A percentile compares a stretch with the other conserved stretches of the same genome.
Evolutionary conservation across 2,329 filamentous ascomycete genomes (phyloP).

Genomic region (Phaeosphaeria sp.): DNA sequence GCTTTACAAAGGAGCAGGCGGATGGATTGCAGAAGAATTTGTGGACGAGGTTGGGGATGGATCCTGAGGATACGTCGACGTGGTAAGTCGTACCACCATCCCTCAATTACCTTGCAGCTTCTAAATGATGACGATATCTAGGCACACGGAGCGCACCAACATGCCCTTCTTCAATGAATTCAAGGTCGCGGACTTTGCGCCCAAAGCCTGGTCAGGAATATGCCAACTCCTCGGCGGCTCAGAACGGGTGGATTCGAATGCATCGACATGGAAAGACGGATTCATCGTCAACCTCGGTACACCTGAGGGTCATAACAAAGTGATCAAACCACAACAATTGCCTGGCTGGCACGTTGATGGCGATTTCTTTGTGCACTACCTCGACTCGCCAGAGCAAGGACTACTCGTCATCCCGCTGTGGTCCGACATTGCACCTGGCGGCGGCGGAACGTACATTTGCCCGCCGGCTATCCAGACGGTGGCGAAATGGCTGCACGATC

Average conservation of each 20-base stretch:
- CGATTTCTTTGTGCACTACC: conserved; percentile 75
- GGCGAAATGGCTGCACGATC: conserved; percentile 63
- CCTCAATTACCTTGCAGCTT: too few species aligned
- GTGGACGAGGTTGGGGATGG: conserved; percentile 72
- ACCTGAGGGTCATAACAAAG: conserved; percentile 56
- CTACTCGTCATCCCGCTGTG: conserved; percentile 73
- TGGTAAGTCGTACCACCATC: conserved; percentile 59
- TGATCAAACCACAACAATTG: conserved; percentile 61
- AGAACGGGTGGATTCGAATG: conserved; percentile 35
- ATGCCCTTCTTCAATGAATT: conserved; percentile 69
- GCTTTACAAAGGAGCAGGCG: conserved; percentile 59
- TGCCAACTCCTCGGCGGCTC: conserved; percentile 71
- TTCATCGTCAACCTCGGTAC: conserved; percentile 75
- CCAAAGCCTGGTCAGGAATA: conserved; percentile 71
- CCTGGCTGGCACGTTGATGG: conserved; percentile 73
- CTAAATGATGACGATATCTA: too few species aligned
- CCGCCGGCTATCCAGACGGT: conserved; percentile 64
- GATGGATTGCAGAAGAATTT: conserved; percentile 58
- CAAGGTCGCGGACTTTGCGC: conserved; percentile 63
- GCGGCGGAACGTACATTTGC: conserved; percentile 71
- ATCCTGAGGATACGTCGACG: conserved; percentile 67
- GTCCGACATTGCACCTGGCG: conserved; percentile 65
- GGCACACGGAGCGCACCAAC: conserved; percentile 64
- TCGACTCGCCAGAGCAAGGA: conserved; percentile 73
- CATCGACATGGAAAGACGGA: conserved; percentile 68